phyloP scores from a whole-genome alignment of 768 basidiomycete genomes.

The Suillus occidentalis region DNA sequence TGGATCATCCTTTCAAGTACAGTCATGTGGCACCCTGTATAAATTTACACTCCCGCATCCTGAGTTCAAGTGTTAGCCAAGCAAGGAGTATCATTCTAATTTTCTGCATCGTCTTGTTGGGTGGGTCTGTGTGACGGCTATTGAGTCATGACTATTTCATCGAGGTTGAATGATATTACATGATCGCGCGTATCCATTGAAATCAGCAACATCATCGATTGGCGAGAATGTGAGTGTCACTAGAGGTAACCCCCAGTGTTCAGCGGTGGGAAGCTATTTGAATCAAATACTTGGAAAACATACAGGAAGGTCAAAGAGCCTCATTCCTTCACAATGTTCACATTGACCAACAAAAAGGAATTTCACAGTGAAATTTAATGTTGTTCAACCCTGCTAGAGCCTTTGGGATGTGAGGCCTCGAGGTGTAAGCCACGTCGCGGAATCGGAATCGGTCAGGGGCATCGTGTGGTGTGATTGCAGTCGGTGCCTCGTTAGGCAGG shows the following conservation, averaged over 20 bases:
- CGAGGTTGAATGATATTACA: not conserved
- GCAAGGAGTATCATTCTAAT: not conserved
- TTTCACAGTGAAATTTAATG: slow-evolving; percentile 11
- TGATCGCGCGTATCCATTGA: not conserved
- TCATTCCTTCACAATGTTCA: not conserved
- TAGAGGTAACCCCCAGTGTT: not conserved
- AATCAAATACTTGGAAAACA: not conserved
- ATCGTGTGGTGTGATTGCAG: not conserved
- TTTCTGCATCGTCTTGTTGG: not conserved
- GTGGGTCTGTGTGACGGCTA: not conserved
- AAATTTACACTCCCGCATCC: not conserved
- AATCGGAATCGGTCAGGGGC: not conserved
- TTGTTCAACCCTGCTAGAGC: slow-evolving; percentile 20
- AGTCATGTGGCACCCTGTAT: not conserved
- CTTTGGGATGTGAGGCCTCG: not conserved
- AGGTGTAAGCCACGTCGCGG: not conserved
- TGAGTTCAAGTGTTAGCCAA: not conserved
- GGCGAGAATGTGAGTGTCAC: not conserved
- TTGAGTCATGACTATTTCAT: not conserved
- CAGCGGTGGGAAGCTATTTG: not conserved
- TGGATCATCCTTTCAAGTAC: not conserved
- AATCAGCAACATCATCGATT: not conserved
- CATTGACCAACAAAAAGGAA: slow-evolving; percentile 2
- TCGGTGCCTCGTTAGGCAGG: slow-evolving; percentile 2
- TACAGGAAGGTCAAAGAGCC: slow-evolving; percentile 9